These are phyloP conservation scores for Oryza australiensis DNA, from an alignment of 176 grass and related monocot species.

Conservation along the genomic window DNA sequence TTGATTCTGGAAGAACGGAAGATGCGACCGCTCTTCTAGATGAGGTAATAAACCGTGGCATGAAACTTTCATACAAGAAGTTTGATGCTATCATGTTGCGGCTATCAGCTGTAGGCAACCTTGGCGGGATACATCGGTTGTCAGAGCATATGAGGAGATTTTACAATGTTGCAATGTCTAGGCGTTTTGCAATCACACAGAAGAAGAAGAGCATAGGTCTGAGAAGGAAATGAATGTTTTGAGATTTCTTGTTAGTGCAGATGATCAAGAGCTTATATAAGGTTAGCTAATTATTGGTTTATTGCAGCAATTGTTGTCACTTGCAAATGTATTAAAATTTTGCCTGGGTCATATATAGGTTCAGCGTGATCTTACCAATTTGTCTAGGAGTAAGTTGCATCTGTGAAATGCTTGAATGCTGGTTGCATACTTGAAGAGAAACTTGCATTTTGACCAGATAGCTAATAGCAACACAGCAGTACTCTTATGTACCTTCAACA, in stretches of 20 bases:
- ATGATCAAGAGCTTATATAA: conserved; percentile 1
- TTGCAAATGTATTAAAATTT: conserved; percentile 12
- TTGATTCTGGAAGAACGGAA: conserved; percentile 69
- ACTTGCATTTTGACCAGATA: not conserved
- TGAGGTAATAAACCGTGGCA: conserved; percentile 66
- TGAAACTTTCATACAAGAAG: conserved; percentile 75
- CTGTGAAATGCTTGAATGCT: not conserved
- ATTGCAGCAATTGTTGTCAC: not conserved
- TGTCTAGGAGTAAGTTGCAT: not conserved
- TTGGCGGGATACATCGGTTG: conserved; percentile 67
- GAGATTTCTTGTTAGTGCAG: not conserved
- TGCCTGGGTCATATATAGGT: not conserved
- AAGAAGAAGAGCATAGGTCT: conserved; percentile 87
- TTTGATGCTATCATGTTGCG: conserved; percentile 77
- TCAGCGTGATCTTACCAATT: not conserved
- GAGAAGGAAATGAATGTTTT: conserved; percentile 50
- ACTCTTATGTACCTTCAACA: not conserved
- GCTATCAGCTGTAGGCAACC: conserved; percentile 69
- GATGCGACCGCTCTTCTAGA: conserved; percentile 69
- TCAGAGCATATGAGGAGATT: conserved; percentile 94
- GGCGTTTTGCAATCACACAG: conserved; percentile 73
- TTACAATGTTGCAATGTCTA: conserved; percentile 92
- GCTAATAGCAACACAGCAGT: not conserved
- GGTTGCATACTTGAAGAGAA: not conserved
- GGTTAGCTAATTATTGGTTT: conserved; percentile 31